Base-by-base conservation (phyloP, 1,284 basidiomycete species). In the Leccinum griseonigrum region DNA sequence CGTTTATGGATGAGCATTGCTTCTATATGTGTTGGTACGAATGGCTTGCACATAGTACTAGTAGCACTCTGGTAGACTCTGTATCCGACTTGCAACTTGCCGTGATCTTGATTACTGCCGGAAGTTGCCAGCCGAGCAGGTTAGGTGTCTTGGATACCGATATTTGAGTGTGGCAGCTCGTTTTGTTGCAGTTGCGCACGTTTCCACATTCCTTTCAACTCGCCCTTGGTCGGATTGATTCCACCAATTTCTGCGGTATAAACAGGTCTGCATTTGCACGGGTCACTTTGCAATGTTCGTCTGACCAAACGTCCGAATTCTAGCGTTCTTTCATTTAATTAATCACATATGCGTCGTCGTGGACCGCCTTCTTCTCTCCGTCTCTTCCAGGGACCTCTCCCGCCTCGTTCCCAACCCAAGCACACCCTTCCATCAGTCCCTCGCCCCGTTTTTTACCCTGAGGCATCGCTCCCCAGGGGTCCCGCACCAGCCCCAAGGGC, bases 361-460 rank as follows among this genome's bases (percentile, higher is more conserved):
- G 75, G 80, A 32, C 85, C 87, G 6, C 87, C 87, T 4, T 77
- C 83, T 54, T 78, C 85, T 14, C 81, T 89, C 60, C 81, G 76
- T 59, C 79, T 89, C 59, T 72, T 79, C 55, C 74, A 78, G 29
- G 86, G 85, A 8, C 85, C 85, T 16, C 77, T 81, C 16, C 85
- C 87, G n/a, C 69, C 80, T 16, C 78, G 84, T 63, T 81, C 80
- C 52, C 67, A 75, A 26, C 79, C 84, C 14, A 87, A 81, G 69
- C 85, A 88, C 69, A 78, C 74, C 4, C 75, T 88, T 61, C 87
- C 87, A 16, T 79, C 81, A 29, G 32, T 83, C 16, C 87, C 87
- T 11, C 75, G 75, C 18, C 83, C 85, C 1, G 79, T 81, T 16
- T 81, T 86, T 62, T 73, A 75, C 10, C 76, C 78, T 38, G 70